These are phyloP conservation scores for Cetraspora pellucida DNA, from an alignment of 192 early-diverging fungal species.

Conservation along the genomic window DNA sequence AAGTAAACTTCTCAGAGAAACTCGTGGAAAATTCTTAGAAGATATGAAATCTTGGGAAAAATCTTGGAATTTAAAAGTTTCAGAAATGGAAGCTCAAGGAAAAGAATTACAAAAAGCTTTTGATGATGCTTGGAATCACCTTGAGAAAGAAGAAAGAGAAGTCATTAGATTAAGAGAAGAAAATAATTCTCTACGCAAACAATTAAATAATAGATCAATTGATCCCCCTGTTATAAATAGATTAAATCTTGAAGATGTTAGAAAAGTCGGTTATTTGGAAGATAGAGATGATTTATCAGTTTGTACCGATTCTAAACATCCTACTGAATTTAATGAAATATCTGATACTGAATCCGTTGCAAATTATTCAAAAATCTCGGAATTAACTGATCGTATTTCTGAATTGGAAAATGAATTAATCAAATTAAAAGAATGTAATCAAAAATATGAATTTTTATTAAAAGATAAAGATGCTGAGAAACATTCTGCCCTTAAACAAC, in stretches of 20 bases:
- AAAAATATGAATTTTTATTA: conserved; percentile 13
- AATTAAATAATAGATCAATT: conserved; percentile 2
- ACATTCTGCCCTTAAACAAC: conserved; percentile 17
- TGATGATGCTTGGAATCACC: conserved; percentile 15
- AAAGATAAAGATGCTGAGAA: conserved; percentile 12
- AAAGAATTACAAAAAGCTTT: conserved; percentile 34
- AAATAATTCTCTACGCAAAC: conserved; percentile 18
- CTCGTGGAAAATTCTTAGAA: conserved; percentile 23
- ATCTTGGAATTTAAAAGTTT: conserved; percentile 26
- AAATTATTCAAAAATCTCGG: conserved; percentile 11
- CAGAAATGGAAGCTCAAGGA: conserved; percentile 31
- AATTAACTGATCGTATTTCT: conserved; percentile 24
- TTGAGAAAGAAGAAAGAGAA: conserved; percentile 29
- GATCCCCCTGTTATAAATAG: neutral
- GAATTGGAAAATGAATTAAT: conserved; percentile 27
- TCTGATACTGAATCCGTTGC: conserved; percentile 23
- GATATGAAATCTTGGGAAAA: conserved; percentile 31
- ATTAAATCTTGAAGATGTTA: conserved; percentile 18
- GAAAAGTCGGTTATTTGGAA: conserved; percentile 15
- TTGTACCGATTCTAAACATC: conserved; percentile 19
- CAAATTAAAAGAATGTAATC: conserved; percentile 10
- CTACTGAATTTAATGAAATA: neutral
- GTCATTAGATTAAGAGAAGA: conserved; percentile 15
- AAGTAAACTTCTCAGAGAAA: conserved; percentile 29
- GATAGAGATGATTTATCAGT: conserved; percentile 28